phyloP scores from a whole-genome alignment of 192 early-diverging fungal species.

The Helicostylum pulchrum region DNA sequence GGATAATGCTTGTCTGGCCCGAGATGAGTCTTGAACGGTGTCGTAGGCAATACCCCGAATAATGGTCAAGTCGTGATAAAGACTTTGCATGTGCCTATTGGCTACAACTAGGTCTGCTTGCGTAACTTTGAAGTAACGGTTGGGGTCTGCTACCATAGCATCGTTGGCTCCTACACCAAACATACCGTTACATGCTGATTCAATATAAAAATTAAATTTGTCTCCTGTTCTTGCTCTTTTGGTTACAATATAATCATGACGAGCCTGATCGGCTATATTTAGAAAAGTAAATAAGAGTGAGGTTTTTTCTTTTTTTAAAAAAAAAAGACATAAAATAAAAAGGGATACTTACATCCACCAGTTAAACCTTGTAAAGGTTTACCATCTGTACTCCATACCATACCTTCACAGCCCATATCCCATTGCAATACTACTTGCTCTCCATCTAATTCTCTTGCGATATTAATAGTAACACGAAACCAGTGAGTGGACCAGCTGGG shows the following conservation, averaged over 20 bases:
- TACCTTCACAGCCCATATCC: constrained; percentile 82
- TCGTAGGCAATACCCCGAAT: constrained; percentile 70
- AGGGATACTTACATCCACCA: constrained; percentile 58
- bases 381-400: constrained; percentile 85
- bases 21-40: constrained; percentile 63
- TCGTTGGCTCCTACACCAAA: constrained; percentile 74
- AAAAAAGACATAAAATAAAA: background rate
- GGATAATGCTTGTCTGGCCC: constrained; percentile 74
- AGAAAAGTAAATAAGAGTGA: constrained; percentile 8
- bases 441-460: constrained; percentile 64
- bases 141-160: constrained; percentile 58
- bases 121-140: constrained; percentile 58
- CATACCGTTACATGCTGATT: constrained; percentile 91
- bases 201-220: constrained; percentile 73
- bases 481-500: constrained; percentile 68
- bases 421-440: constrained; percentile 81
- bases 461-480: constrained; percentile 61
- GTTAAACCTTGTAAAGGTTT: constrained; percentile 87
- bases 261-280: constrained; percentile 41
- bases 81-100: constrained; percentile 60
- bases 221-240: constrained; percentile 42
- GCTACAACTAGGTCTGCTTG: constrained; percentile 67
- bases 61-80: constrained; percentile 67
- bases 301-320: background rate
- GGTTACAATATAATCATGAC: constrained; percentile 50